Base-by-base conservation (phyloP, 1,139 yeast species). In the Saccharomycopsis hybrid region DNA sequence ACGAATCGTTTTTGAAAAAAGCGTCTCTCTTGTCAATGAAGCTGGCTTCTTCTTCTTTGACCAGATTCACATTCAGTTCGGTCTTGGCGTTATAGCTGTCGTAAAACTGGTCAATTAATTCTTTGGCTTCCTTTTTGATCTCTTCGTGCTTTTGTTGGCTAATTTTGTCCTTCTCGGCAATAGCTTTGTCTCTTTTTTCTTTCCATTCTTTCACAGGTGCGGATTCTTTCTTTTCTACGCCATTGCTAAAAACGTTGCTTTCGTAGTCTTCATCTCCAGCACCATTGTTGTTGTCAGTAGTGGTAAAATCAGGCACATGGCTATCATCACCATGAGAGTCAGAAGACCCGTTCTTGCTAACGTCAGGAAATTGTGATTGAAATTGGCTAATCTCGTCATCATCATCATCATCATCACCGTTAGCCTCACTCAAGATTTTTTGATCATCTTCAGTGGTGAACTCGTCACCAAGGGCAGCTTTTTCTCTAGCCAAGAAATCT, bases 71-170 rank as follows among this genome's bases (percentile, higher is more conserved):
- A 50, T 80, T 78, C 57, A 77, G 77, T 51, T 88, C 95, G 68
- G 82, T 86, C 71, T 92, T 92, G 62, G 76, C 73, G 69, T 88
- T 89, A 74, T 94, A 94, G 63, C 84, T 85, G 59, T 89, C 96
- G 68, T 94, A 94, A 68, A 92, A 92, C 58, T 87, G 96, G 65
- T 92, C 97, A 61, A 90, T 82, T 49, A 92, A 82, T 63, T 81
- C 80, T 61, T 82, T 79, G n/a, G 98, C 98, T 56, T 83, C 82
- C 46, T 78, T 75, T 51, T 84, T 75, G 54, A 88, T 76, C 55
- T 83, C 90, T 44, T 73, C 72, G 64, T 85, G 80, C 64, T 80
- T 86, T 58, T 77, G 72, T 24, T 71, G 71, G 59, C 86, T 84
- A 56, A 79, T 78, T 57, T 77, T 82, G 63, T 94, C 98, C 64